Percentiles rank a stretch among this genome's conserved stretches.
Evolutionary conservation across 2,329 filamentous ascomycete species (phyloP).

Genomic region (Fusarium tanahbumbuense): DNA sequence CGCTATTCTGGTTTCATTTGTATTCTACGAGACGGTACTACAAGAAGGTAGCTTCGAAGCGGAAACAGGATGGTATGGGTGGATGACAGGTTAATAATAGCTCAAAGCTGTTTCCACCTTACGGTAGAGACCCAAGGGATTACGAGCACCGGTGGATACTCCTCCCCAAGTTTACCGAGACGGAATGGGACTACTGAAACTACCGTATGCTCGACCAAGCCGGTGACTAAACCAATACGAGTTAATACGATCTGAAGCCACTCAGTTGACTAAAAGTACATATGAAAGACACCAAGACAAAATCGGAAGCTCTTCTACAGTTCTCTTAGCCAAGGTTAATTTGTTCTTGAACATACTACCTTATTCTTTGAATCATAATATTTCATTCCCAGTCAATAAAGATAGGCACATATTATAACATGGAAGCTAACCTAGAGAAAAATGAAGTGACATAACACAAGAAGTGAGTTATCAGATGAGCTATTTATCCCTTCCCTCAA

Average conservation of each 20-base stretch:
- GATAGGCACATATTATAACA: accelerated
- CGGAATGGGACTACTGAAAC: neutral
- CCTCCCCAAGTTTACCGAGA: accelerated
- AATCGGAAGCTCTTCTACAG: neutral
- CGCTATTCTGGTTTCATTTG: too few species aligned
- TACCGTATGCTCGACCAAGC: accelerated
- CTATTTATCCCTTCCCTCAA: neutral
- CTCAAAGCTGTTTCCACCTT: accelerated
- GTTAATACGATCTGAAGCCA: too few species aligned
- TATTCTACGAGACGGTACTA: too few species aligned
- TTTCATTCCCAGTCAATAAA: too few species aligned
- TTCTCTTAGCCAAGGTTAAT: accelerated
- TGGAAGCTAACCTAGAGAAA: accelerated
- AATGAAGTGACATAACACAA: accelerated
- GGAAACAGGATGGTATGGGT: neutral
- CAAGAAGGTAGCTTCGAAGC: accelerated
- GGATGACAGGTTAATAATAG: neutral
- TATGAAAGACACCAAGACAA: too few species aligned
- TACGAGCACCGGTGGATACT: accelerated
- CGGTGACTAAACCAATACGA: accelerated
- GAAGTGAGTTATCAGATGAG: neutral
- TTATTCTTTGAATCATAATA: too few species aligned
- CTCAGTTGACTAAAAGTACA: accelerated
- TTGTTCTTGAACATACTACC: too few species aligned
- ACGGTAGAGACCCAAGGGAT: neutral